Base-by-base conservation (phyloP, 805 yeast genomes). In the Metschnikowia orientalis region DNA sequence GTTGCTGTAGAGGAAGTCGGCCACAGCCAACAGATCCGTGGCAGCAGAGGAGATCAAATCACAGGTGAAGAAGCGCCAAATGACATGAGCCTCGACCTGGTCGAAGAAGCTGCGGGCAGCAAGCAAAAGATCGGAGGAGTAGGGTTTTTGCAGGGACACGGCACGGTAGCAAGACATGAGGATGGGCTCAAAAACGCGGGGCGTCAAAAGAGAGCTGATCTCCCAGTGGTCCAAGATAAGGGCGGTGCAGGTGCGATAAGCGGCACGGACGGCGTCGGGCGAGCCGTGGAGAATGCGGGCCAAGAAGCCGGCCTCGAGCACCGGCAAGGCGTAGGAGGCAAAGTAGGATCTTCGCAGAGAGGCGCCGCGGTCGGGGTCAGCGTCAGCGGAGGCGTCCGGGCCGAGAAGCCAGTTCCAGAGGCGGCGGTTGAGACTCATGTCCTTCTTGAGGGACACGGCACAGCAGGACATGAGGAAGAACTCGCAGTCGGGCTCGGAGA, bases 151-250 rank as follows among this genome's bases (percentile, higher is more conserved):
- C 3, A n/a, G 18, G 3, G 6, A 22, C 11, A 35, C 19, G 1
- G 38, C 31, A 5, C 9, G 7, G 26, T 63, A 64, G 2, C 80
- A 69, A 4, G 76, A 63, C 33, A 57, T 44, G 30, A 92, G 56
- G 3, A 85, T 63, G 0, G 94, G 90, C 1, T 75, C 58, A 27
- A 92, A 73, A 6, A 89, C 55, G 16, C 63, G 57, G 0, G 95
- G 94, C 1, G 88, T 77, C 1, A 90, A 63, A 9, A 72, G 54
- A 8, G 79, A 76, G 8, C 96, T 94, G 25, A 92, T 79, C 56
- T 92, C 98, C 97, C 97, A 92, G 41, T 87, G 75, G 51, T 92
- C 97, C 79, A 89, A 75, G 3, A 89, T 67, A 1, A 92, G 76
- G 4, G 64, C 50, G 11, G 80, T 61, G 2, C 86, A 70, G 5